Conservation (phyloP, 805 yeast genomes). For the Starmerella vaccinii region DNA sequence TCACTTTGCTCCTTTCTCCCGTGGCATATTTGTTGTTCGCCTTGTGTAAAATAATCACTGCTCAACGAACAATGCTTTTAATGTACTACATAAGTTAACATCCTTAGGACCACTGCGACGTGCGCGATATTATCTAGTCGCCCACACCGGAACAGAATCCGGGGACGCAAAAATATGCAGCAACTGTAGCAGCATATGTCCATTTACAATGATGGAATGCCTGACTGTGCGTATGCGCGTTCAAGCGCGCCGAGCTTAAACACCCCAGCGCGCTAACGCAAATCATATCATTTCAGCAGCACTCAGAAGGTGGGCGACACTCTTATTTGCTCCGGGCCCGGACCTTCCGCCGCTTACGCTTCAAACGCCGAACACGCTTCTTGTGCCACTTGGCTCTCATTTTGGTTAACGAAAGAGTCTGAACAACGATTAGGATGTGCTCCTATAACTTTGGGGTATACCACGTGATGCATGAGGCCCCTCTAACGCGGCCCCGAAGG, state of each 20-base stretch:
- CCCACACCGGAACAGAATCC: not conserved
- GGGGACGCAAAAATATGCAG: not conserved
- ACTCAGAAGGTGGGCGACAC: constrained; percentile 17
- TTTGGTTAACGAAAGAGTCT: constrained; percentile 14
- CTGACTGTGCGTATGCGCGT: not conserved
- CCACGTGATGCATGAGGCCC: not conserved
- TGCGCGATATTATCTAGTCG: not conserved
- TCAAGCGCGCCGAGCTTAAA: not conserved
- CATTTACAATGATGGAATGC: not conserved
- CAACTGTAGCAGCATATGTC: not conserved
- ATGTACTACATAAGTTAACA: constrained; percentile 6
- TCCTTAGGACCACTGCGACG: not conserved
- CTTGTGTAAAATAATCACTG: not conserved
- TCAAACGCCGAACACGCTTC: constrained; percentile 99
- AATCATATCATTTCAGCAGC: not conserved
- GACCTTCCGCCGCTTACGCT: constrained; percentile 99
- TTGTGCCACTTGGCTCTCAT: constrained; percentile 91
- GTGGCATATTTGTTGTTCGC: not conserved
- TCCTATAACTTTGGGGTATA: constrained; percentile 2
- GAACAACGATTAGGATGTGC: not conserved
- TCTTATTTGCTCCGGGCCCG: constrained; percentile 81
- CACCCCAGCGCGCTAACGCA: not conserved
- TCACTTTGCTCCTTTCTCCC: too few species aligned
- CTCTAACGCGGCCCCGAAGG: not conserved
- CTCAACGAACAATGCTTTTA: not conserved